Conservation (phyloP, 148 eudicot genomes). For the Fagopyrum homotropicum region DNA sequence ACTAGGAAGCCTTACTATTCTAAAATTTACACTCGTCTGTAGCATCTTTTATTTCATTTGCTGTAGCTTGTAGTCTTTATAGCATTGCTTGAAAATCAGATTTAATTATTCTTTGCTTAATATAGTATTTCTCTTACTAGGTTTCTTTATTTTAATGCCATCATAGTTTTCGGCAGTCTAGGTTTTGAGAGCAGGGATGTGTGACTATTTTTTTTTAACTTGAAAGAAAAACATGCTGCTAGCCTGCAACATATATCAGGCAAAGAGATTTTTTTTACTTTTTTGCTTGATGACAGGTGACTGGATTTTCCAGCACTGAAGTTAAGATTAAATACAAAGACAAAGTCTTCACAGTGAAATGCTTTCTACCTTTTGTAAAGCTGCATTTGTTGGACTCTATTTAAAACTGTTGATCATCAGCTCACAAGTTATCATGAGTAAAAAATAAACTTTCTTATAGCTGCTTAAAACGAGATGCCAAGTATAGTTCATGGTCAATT, state of each 20-base stretch:
- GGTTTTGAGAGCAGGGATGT: background rate
- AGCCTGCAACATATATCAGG: background rate
- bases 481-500: no score
- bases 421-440: background rate
- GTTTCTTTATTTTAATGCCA: background rate
- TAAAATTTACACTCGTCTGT: background rate
- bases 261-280: background rate
- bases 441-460: no score
- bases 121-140: background rate
- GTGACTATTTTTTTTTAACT: background rate
- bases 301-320: slow-evolving; percentile 1
- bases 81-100: background rate
- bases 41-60: background rate
- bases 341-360: background rate
- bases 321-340: background rate
- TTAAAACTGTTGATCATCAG: background rate
- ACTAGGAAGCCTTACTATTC: background rate
- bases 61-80: background rate
- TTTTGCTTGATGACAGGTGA: no score
- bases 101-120: background rate
- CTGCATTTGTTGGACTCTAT: background rate
- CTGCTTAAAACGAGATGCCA: background rate
- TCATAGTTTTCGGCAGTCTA: background rate
- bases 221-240: background rate
- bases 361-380: background rate